Conservation (phyloP, 495 filamentous ascomycete species). For the Annulohypoxylon stygium region DNA sequence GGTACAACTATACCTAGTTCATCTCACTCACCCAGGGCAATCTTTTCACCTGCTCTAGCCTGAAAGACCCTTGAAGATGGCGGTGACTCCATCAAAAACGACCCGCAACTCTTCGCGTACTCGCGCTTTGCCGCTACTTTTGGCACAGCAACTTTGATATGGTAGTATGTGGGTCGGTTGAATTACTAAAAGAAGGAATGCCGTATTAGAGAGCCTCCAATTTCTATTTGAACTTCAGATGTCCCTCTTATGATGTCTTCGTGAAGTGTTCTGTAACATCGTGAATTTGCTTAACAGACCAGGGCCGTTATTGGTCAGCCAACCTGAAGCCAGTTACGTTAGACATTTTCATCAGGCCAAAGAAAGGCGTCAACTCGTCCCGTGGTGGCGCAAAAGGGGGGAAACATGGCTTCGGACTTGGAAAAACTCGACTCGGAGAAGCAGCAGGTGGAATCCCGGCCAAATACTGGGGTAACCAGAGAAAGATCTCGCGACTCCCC, state of each 20-base stretch:
- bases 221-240: constrained; percentile 3
- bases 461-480: background rate
- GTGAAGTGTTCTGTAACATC: background rate
- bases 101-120: constrained; percentile 19
- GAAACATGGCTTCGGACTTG: constrained; percentile 23
- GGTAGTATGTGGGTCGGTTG: constrained; percentile 15
- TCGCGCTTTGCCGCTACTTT: constrained; percentile 29
- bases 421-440: constrained; percentile 31
- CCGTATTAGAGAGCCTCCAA: constrained; percentile 1
- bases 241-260: constrained; percentile 5
- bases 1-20: constrained; percentile 1
- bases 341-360: background rate
- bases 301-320: background rate
- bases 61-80: background rate
- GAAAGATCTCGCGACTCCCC: constrained; percentile 1
- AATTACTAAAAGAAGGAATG: constrained; percentile 22
- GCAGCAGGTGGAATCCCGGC: constrained; percentile 26
- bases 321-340: constrained; percentile 8
- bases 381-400: constrained; percentile 4
- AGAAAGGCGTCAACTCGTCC: background rate
- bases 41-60: constrained; percentile 31
- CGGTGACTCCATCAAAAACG: background rate
- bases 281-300: background rate
- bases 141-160: constrained; percentile 3
- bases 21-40: constrained; percentile 18